These are phyloP conservation scores for Podaxis pistillaris DNA, from an alignment of 768 basidiomycete genomes.

Conservation along the genomic window DNA sequence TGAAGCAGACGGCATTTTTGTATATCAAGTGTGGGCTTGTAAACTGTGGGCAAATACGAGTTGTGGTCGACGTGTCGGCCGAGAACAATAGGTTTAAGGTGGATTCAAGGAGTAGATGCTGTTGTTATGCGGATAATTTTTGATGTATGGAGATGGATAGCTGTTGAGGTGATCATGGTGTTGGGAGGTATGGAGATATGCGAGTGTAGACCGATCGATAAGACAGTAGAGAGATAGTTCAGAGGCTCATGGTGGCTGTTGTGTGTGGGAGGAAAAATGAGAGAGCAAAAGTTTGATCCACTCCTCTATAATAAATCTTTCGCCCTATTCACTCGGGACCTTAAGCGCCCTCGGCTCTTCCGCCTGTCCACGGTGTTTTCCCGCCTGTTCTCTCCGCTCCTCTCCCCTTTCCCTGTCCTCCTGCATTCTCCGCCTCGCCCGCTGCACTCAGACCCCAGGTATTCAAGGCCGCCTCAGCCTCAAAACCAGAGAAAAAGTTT, in stretches of 20 bases:
- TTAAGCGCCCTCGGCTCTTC: background rate
- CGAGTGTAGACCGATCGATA: background rate
- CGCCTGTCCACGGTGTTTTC: background rate
- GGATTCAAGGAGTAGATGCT: background rate
- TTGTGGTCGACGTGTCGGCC: background rate
- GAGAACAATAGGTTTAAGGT: background rate
- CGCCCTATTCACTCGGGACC: constrained; percentile 10
- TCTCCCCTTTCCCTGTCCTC: background rate
- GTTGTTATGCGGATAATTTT: background rate
- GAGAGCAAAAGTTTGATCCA: constrained; percentile 6
- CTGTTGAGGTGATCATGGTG: constrained; percentile 9
- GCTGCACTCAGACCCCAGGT: background rate
- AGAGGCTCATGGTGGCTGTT: constrained; percentile 7
- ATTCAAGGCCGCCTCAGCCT: background rate
- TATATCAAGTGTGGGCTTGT: background rate
- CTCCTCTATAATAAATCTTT: background rate
- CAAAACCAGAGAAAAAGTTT: background rate
- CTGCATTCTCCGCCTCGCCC: background rate
- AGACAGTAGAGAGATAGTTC: background rate
- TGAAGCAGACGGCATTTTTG: background rate
- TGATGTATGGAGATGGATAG: background rate
- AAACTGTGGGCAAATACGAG: background rate
- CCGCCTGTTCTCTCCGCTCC: background rate
- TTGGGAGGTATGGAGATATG: background rate
- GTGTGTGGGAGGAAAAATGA: background rate